Base-by-base conservation (phyloP, 2,329 filamentous ascomycete species). In the Dothistroma septosporum region DNA sequence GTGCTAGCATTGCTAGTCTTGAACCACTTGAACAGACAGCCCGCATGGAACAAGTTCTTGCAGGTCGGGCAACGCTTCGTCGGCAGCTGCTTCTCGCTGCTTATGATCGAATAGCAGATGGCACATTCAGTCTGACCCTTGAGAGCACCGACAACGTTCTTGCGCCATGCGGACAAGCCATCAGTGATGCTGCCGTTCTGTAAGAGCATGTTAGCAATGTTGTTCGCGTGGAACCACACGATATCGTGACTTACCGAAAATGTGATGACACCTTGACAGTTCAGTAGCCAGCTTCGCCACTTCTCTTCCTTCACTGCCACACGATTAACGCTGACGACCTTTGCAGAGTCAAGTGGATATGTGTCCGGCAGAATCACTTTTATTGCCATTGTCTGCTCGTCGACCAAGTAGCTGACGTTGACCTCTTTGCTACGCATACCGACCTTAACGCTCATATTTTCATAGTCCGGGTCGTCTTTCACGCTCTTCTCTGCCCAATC, bases 11-110 rank as follows among this genome's bases (percentile, higher is more conserved):
- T 95, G 74, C 92, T 96, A 69, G 84, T 93, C 81, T 91, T 90
- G 80, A 99, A 97, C 94, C 94, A 99, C 77, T 93, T 92, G 79
- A 91, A 96, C 76, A 99, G 77, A 77, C 94, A 99, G 2, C 85
- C 85, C 0, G 88, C 84, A 76, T 99, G 94, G 80, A 97, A 99
- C 57, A 90, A 79, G 76, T 99, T 93, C 80, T 92, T 93, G 82
- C 94, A 99, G 1, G 93, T 97, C 52, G 84, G 82, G 75, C 94
- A 99, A 58, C 85, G 83, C 82, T 97, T 97, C 74, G 94, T 93
- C 0, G 94, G 94, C 74, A 96, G 85, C 75, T 89, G 89, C 80
- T 90, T 90, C 74, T 97, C 92, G 8, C 85, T 86, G 19, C 91
- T 91, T 65, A 99, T 91, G 72, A 99, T 92, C 61, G 88, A 92